A percentile compares a stretch with the other conserved stretches of the same genome.
Evolutionary conservation across 1,139 yeast species (phyloP).

Genomic region (Zygosaccharomyces pseudobailii): DNA sequence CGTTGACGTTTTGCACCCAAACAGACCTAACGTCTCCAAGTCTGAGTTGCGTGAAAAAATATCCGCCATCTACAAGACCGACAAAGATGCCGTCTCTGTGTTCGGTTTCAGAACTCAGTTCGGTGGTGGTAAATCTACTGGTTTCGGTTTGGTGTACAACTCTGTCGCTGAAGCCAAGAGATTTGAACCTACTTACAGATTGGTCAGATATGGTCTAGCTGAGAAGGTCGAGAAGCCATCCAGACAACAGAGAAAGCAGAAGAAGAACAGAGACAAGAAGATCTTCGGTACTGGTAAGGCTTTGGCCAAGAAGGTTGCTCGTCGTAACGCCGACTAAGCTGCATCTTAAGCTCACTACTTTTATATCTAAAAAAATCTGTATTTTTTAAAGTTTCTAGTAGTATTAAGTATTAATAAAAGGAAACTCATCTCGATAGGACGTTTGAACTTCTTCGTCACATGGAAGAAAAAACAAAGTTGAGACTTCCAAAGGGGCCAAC

Average conservation of each 20-base stretch:
- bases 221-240: conserved; percentile 94
- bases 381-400: conserved; percentile 16
- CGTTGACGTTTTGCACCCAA: conserved; percentile 99
- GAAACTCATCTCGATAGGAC: conserved; percentile 10
- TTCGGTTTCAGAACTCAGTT: conserved; percentile 99
- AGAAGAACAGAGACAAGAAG: conserved; percentile 99
- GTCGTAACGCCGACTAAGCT: conserved; percentile 43
- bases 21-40: conserved; percentile 98
- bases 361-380: conserved; percentile 11
- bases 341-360: conserved; percentile 10
- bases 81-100: conserved; percentile 97
- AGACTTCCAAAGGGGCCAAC: background rate
- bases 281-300: conserved; percentile 96
- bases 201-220: conserved; percentile 98
- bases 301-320: conserved; percentile 87
- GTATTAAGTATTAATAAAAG: conserved; percentile 15
- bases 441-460: conserved; percentile 8
- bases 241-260: conserved; percentile 99
- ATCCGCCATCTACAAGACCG: conserved; percentile 95
- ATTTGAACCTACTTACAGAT: conserved; percentile 99
- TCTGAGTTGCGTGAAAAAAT: conserved; percentile 98
- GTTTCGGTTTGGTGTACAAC: conserved; percentile 99
- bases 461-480: background rate
- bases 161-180: conserved; percentile 96
- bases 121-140: conserved; percentile 99